Evolutionary conservation across 768 basidiomycete species (phyloP), one percentile per base, ranked within the genome.

Genomic region (Boletus eberwhitei): DNA sequence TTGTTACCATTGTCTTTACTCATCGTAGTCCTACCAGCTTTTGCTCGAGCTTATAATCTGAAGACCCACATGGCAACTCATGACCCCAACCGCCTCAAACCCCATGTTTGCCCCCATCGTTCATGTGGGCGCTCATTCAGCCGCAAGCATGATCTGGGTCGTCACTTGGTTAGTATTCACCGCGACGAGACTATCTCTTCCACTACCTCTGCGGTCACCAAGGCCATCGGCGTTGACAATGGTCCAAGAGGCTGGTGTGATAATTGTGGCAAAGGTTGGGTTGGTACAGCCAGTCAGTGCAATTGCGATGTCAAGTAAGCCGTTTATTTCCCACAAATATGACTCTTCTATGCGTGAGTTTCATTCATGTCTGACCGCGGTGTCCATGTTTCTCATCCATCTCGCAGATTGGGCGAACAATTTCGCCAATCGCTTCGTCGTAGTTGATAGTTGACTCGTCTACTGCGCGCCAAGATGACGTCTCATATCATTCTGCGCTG

Each of bases 1-100:
- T 37, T 24, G 12, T 26, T 31, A 5, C 19, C 11, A 2, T n/a
- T 5, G 21, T 26, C 29, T 38, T 37, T 42, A 4, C 54, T 71
- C 34, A 62, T 19, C 8, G 1, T 13, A 5, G 5, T 31, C 31
- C 37, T 58, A 31, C 50, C 54, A 89, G 95, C 89, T 1, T 98
- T 98, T 62, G 94, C 93, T 12, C 79, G 94, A 26, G 93, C 93
- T 3, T 97, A 90, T 73, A 98, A 98, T 64, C 74, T 98, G 54
- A 98, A 98, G 77, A 95, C 94, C 0, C 94, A 97, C 71, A 86
- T 90, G 81, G 88, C 88, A 24, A 98, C 94, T 4, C 94, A 98
- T 72, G 92, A 96, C 68, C 94, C 95, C 22, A 86, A 91, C 71
- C 81, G 94, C 56, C 74, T 87, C 47, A 98, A 96, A 75, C 92